These are phyloP conservation scores for Cryptococcus hybrid DNA, from an alignment of 1,284 basidiomycete genomes.

Conservation along the genomic window DNA sequence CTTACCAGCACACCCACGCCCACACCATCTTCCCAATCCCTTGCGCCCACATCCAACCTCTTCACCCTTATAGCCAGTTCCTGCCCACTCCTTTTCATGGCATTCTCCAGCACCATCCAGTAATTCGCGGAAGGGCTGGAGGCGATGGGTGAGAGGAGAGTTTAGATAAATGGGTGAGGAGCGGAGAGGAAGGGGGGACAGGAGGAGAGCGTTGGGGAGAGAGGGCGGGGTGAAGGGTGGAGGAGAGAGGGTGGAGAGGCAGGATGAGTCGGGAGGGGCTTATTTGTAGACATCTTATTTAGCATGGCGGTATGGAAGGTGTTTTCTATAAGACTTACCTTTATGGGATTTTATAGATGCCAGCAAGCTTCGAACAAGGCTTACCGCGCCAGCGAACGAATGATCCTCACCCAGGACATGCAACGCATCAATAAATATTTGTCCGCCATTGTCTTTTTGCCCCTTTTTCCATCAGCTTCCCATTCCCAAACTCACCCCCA, in stretches of 20 bases:
- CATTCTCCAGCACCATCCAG: constrained; percentile 35
- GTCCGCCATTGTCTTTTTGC: constrained; percentile 11
- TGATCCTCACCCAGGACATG: constrained; percentile 44
- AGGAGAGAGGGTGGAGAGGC: constrained; percentile 54
- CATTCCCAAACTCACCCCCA: too few relatives aligned
- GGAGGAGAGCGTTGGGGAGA: constrained; percentile 66
- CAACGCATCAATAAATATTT: constrained; percentile 43
- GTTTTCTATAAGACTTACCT: constrained; percentile 14
- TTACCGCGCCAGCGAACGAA: constrained; percentile 14
- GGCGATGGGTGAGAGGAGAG: constrained; percentile 60
- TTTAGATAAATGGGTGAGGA: constrained; percentile 63
- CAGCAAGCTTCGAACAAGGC: constrained; percentile 30
- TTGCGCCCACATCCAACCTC: constrained; percentile 9
- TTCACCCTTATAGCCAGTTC: constrained; percentile 24
- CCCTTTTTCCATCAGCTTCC: too few relatives aligned
- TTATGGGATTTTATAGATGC: constrained; percentile 16
- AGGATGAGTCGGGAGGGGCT: constrained; percentile 66
- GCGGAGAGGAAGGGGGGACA: constrained; percentile 53
- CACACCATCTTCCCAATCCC: background rate
- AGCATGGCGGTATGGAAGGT: background rate
- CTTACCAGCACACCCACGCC: constrained; percentile 38
- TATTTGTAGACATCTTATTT: background rate
- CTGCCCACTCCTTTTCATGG: constrained; percentile 36
- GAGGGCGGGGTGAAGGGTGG: constrained; percentile 53
- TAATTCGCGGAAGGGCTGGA: constrained; percentile 46